Percentiles rank a stretch among this genome's conserved stretches.
phyloP scores from a whole-genome alignment of 1,284 basidiomycete genomes.

The Naganishia sp. region DNA sequence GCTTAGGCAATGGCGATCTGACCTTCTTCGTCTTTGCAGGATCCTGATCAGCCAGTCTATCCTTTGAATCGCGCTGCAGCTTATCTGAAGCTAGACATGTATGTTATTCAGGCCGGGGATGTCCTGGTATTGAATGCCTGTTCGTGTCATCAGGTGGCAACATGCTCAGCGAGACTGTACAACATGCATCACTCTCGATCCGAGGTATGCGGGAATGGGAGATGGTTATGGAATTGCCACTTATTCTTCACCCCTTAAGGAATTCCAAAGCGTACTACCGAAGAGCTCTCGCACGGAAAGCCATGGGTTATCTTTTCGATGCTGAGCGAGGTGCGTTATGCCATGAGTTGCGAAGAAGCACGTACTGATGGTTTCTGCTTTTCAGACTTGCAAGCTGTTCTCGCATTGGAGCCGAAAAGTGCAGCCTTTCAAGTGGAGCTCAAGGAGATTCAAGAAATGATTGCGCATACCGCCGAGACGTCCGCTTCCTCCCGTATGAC shows the following conservation, averaged over 20 bases:
- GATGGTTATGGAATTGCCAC: background rate
- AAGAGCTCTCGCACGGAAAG: slow-evolving; percentile 31
- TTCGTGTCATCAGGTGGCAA: slow-evolving; percentile 9
- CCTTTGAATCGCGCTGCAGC: slow-evolving; percentile 32
- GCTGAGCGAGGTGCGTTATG: slow-evolving; percentile 28
- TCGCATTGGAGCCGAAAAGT: slow-evolving; percentile 31
- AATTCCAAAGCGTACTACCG: slow-evolving; percentile 34
- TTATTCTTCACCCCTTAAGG: background rate
- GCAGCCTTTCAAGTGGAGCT: slow-evolving; percentile 24
- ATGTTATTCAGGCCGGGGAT: background rate
- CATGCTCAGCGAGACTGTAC: slow-evolving; percentile 32
- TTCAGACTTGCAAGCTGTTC: slow-evolving; percentile 31
- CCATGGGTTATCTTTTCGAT: slow-evolving; percentile 28
- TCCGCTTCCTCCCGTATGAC: slow-evolving; percentile 23
- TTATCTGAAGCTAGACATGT: slow-evolving; percentile 31
- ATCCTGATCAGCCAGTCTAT: slow-evolving; percentile 31
- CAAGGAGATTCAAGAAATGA: slow-evolving; percentile 26
- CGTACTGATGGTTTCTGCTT: background rate
- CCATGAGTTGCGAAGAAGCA: too few species aligned
- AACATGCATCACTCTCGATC: slow-evolving; percentile 30
- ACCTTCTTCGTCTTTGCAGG: slow-evolving; percentile 6
- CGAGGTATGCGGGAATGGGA: slow-evolving; percentile 13
- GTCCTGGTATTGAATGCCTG: background rate
- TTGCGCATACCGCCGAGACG: slow-evolving; percentile 23
- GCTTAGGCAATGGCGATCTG: background rate